These are phyloP conservation scores for Voacanga thouarsii DNA, from an alignment of 257 asterid species.

Conservation along the genomic window DNA sequence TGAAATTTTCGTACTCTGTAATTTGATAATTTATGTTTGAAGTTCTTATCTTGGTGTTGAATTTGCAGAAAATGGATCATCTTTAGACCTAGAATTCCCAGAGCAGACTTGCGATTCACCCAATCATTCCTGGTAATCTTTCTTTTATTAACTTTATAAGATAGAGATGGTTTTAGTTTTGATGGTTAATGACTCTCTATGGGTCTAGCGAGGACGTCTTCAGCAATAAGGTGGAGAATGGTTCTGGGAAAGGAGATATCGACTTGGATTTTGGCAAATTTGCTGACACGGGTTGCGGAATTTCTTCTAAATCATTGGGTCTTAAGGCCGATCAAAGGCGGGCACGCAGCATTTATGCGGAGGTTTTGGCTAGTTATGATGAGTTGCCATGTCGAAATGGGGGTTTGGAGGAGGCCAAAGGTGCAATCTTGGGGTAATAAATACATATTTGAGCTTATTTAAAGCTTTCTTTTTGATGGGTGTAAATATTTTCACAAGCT, in stretches of 20 bases:
- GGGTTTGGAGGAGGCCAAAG: slow-evolving; percentile 45
- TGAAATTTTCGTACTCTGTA: not conserved
- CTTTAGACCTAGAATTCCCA: slow-evolving; percentile 19
- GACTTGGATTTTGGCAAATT: slow-evolving; percentile 19
- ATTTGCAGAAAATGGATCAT: slow-evolving; percentile 46
- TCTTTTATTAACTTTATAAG: not conserved
- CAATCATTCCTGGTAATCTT: slow-evolving; percentile 33
- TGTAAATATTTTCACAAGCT: not conserved
- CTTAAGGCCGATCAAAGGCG: slow-evolving; percentile 40
- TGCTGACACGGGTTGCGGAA: slow-evolving; percentile 16
- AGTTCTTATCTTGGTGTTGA: not conserved
- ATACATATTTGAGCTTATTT: not conserved
- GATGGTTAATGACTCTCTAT: slow-evolving; percentile 4
- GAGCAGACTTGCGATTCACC: slow-evolving; percentile 18
- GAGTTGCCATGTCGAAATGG: slow-evolving; percentile 30
- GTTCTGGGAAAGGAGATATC: slow-evolving; percentile 19
- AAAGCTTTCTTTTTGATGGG: not conserved
- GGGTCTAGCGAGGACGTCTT: slow-evolving; percentile 31
- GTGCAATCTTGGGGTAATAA: slow-evolving; percentile 54
- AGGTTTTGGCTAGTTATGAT: slow-evolving; percentile 47
- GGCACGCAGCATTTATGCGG: slow-evolving; percentile 29
- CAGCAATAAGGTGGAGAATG: slow-evolving; percentile 25
- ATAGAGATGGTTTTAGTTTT: not conserved
- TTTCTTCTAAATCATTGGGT: slow-evolving; percentile 21
- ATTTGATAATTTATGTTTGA: not conserved